phyloP scores from a whole-genome alignment of 768 basidiomycete genomes.

The Lactarius sanguifluus region DNA sequence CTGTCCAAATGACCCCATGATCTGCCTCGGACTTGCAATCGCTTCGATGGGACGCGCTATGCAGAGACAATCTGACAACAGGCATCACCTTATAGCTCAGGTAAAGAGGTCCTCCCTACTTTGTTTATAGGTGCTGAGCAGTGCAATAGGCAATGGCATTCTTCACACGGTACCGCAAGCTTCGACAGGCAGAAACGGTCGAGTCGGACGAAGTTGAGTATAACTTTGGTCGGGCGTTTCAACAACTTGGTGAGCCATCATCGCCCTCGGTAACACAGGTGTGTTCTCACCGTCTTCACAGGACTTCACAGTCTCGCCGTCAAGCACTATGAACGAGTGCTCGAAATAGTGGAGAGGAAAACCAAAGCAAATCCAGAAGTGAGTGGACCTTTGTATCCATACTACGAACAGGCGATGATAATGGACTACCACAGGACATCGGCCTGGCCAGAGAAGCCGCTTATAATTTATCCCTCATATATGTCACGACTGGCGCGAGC shows the following conservation, averaged over 20 bases:
- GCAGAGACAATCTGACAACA: slow-evolving; percentile 92
- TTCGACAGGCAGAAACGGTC: slow-evolving; percentile 47
- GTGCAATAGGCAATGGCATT: slow-evolving; percentile 73
- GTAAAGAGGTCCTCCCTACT: slow-evolving; percentile 34
- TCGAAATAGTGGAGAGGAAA: slow-evolving; percentile 57
- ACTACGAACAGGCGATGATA: background rate
- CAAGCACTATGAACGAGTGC: slow-evolving; percentile 77
- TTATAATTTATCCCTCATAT: slow-evolving; percentile 85
- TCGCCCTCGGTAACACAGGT: background rate
- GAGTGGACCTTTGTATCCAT: slow-evolving; percentile 23
- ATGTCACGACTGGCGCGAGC: slow-evolving; percentile 72
- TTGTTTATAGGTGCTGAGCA: background rate
- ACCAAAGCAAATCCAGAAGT: slow-evolving; percentile 38
- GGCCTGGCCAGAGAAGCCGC: slow-evolving; percentile 75
- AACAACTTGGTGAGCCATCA: slow-evolving; percentile 71
- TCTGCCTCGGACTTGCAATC: slow-evolving; percentile 80
- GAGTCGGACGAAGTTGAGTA: slow-evolving; percentile 79
- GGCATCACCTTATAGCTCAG: slow-evolving; percentile 85
- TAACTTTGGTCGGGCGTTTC: slow-evolving; percentile 91
- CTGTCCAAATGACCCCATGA: slow-evolving; percentile 77
- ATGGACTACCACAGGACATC: slow-evolving; percentile 39
- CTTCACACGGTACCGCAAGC: slow-evolving; percentile 73
- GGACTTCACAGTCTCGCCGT: slow-evolving; percentile 81
- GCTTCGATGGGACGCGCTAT: slow-evolving; percentile 88
- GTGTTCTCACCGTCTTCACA: slow-evolving; percentile 34